Conservation (phyloP, 83 land plant species). For the Larix sibirica region DNA sequence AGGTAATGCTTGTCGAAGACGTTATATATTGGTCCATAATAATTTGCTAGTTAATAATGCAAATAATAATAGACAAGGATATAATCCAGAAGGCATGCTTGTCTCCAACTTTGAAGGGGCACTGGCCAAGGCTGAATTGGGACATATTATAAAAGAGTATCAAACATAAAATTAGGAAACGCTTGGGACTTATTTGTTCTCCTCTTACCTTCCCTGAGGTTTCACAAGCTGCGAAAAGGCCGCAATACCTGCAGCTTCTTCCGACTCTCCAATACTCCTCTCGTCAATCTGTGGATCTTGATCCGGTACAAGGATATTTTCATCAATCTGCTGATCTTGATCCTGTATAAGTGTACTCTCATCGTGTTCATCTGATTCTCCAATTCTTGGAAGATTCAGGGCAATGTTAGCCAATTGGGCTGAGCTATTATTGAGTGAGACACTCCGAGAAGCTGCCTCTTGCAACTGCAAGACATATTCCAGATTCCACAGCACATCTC, state of each 20-base stretch:
- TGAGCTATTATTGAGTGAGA: neutral
- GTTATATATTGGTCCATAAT: neutral
- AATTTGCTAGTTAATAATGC: too few relatives aligned
- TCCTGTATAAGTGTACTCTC: slow-evolving; percentile 6
- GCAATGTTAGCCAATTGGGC: neutral
- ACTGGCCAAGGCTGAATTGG: neutral
- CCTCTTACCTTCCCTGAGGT: slow-evolving; percentile 7
- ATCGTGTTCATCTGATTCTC: slow-evolving; percentile 9
- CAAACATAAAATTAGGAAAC: neutral
- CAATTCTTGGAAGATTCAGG: neutral
- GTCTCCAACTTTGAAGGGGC: neutral
- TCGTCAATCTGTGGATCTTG: neutral
- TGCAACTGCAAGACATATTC: slow-evolving; percentile 40
- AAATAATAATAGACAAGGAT: neutral
- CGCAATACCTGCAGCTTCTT: neutral
- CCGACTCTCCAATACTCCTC: slow-evolving; percentile 1
- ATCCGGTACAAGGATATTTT: neutral
- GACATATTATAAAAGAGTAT: neutral
- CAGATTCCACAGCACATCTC: slow-evolving; percentile 43
- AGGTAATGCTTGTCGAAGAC: neutral
- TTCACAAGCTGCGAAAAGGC: slow-evolving; percentile 12
- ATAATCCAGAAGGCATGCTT: neutral
- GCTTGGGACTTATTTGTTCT: neutral
- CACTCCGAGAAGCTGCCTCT: slow-evolving; percentile 11
- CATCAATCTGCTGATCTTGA: neutral